A percentile compares a stretch with the other conserved stretches of the same genome.
These are phyloP conservation scores for Aspergillus oerlinghausenensis DNA, from an alignment of 2,329 filamentous ascomycete species.

Conservation along the genomic window DNA sequence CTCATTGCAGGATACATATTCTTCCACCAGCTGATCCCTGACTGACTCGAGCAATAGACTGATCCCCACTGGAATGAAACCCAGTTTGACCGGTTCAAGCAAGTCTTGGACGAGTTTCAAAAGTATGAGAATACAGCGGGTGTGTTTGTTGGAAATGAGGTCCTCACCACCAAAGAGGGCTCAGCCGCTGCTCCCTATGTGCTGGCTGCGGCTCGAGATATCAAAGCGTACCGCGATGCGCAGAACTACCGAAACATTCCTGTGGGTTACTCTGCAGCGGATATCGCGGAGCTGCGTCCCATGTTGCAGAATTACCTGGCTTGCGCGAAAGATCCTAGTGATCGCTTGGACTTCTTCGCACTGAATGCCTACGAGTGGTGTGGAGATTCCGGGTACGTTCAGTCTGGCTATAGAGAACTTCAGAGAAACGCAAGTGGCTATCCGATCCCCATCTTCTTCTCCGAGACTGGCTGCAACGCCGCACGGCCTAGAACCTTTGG, in stretches of 20 bases:
- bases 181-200: slow-evolving; percentile 72
- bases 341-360: slow-evolving; percentile 76
- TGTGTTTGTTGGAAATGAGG: slow-evolving; percentile 86
- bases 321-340: slow-evolving; percentile 63
- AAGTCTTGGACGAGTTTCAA: slow-evolving; percentile 73
- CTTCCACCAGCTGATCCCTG: background rate
- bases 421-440: slow-evolving; percentile 64
- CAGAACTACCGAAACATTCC: slow-evolving; percentile 78
- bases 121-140: slow-evolving; percentile 75
- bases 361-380: slow-evolving; percentile 86
- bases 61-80: slow-evolving; percentile 67
- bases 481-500: slow-evolving; percentile 40
- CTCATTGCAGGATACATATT: background rate
- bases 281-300: slow-evolving; percentile 66
- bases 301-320: slow-evolving; percentile 71
- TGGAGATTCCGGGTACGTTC: slow-evolving; percentile 51
- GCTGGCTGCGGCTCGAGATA: slow-evolving; percentile 73
- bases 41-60: slow-evolving; percentile 36
- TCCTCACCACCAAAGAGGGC: slow-evolving; percentile 51
- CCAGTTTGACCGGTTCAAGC: slow-evolving; percentile 63
- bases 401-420: slow-evolving; percentile 66
- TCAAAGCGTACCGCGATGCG: slow-evolving; percentile 73
- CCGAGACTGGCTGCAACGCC: slow-evolving; percentile 77
- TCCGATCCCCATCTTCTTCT: slow-evolving; percentile 83
- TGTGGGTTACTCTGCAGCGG: slow-evolving; percentile 81